Conservation (phyloP, 225 moss, liverwort and hornwort species). For the Takakia lepidozioides region DNA sequence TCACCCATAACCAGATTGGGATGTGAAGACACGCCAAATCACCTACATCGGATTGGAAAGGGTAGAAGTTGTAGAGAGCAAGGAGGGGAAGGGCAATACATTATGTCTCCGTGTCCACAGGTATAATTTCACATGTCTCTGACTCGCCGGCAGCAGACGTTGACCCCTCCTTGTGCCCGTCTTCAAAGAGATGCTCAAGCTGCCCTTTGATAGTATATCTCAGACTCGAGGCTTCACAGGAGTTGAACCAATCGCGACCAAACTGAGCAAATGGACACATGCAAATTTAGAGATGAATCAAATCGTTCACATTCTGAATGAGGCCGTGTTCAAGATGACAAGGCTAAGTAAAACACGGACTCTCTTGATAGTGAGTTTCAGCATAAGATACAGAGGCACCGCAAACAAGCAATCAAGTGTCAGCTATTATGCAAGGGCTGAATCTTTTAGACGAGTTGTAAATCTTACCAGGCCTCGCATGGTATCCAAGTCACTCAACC, state of each 20-base stretch:
- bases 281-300: constrained; percentile 4
- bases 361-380: not conserved
- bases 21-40: too few species aligned
- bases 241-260: constrained; percentile 74
- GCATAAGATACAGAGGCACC: not conserved
- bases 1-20: too few species aligned
- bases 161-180: constrained; percentile 15
- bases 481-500: constrained; percentile 28
- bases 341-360: not conserved
- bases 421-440: not conserved
- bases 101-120: constrained; percentile 18
- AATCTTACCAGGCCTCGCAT: constrained; percentile 22
- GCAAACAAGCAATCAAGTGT: not conserved
- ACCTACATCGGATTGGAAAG: too few species aligned
- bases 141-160: constrained; percentile 8
- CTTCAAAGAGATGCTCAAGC: constrained; percentile 43
- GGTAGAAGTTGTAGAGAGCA: too few species aligned
- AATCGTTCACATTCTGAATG: not conserved
- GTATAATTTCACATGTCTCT: constrained; percentile 23
- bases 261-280: constrained; percentile 34
- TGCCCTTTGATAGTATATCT: constrained; percentile 48
- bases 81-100: constrained; percentile 8
- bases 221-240: constrained; percentile 57
- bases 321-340: not conserved
- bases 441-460: not conserved